Base-by-base conservation (phyloP, 2,329 filamentous ascomycete species). In the Fusarium paranaense region DNA sequence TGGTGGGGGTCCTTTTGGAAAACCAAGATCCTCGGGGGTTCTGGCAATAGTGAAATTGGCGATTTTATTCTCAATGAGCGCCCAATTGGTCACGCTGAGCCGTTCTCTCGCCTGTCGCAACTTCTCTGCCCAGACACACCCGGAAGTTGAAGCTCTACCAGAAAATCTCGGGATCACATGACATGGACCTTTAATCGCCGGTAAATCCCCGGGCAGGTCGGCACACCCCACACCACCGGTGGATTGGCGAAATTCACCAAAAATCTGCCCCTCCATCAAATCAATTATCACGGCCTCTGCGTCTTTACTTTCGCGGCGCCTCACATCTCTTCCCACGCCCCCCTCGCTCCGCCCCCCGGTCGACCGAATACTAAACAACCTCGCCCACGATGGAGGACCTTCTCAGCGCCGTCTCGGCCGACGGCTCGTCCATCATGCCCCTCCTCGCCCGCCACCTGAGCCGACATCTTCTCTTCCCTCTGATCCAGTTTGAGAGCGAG, bases 401-500 rank as follows among this genome's bases (percentile, higher is more conserved):
- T 83, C 79, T 85, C 77, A 80, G 77, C 75, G 88, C 90, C 81
- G 88, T 92, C 67, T 80, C 82, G 85, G 90, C 89, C 80, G 90
- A 91, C 83, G 87, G 93, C 83, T 91, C 94, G 86, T 93, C 93
- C 83, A 90, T 98, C 74, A 90, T 98, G 79, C 94, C 95, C 80
- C 95, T 95, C 86, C 88, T 99, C 81, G 93, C 98, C 82, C 92
- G 92, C 78, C 92, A 97, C 84, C 94, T 99, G 84, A 97, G 98
- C 88, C 92, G 97, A 78, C 97, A 99, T 84, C 89, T 99, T 80
- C 94, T 98, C 82, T 99, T 97, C 87, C 97, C 97, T 76, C 90
- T 99, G 74, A 92, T 99, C 82, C 95, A 98, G 87, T 98, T 98
- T 85, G 90, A 93, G 80, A 92, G 92, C 80, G 92, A 93, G 81